Percentiles rank a stretch among this genome's conserved stretches.
Evolutionary conservation across 2,329 filamentous ascomycete species (phyloP).

Genomic region (Stromatinia cepivora): DNA sequence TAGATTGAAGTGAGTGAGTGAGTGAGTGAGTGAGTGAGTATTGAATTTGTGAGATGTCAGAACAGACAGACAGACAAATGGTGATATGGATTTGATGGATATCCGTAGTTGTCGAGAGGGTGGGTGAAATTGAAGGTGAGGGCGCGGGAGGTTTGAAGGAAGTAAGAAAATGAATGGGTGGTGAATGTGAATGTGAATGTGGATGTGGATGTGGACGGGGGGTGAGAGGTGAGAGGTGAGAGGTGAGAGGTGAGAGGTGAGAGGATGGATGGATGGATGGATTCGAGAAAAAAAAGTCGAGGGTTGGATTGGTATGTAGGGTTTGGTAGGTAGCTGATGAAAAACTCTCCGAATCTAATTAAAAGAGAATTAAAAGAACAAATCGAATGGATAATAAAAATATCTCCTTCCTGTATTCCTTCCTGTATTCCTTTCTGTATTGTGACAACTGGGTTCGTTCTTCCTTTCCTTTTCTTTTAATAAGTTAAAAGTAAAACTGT

Average conservation of each 20-base stretch:
- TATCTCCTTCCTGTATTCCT: not conserved
- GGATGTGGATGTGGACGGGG: too few relatives aligned
- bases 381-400: not conserved
- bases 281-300: not conserved
- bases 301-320: not conserved
- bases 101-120: not conserved
- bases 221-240: not conserved
- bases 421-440: not conserved
- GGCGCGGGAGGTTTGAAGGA: not conserved
- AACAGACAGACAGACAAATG: not conserved
- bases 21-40: not conserved
- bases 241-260: not conserved
- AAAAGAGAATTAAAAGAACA: not conserved
- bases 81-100: not conserved
- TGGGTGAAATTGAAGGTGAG: not conserved
- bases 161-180: not conserved
- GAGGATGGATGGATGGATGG: not conserved
- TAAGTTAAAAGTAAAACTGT: not conserved
- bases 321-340: not conserved
- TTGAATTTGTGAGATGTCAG: not conserved
- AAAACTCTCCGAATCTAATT: not conserved
- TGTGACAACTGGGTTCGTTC: not conserved
- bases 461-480: not conserved
- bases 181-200: not conserved
- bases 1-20: not conserved